Percentiles rank a stretch among this genome's conserved stretches.
These are phyloP conservation scores for Tulasnella sp. DNA, from an alignment of 768 basidiomycete genomes.

Conservation along the genomic window DNA sequence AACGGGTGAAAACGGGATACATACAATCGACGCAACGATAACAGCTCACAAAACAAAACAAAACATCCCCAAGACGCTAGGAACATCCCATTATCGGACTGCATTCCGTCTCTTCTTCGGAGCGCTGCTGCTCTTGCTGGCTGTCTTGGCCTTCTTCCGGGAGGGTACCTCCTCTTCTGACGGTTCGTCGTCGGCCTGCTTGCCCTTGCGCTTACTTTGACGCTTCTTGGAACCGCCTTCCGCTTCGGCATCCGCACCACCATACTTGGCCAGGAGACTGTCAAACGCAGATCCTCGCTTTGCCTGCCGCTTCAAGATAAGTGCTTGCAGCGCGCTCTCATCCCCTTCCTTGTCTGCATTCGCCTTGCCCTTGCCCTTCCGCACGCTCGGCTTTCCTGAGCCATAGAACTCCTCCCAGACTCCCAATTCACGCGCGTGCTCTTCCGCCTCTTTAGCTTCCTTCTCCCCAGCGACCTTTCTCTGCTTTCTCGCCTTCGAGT, in stretches of 20 bases:
- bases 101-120: background rate
- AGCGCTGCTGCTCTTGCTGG: background rate
- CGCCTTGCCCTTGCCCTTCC: conserved; percentile 44
- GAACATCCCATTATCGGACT: no score
- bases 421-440: conserved; percentile 72
- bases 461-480: conserved; percentile 63
- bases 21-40: background rate
- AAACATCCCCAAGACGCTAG: no score
- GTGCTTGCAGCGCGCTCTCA: conserved; percentile 14
- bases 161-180: background rate
- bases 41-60: background rate
- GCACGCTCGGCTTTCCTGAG: conserved; percentile 51
- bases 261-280: conserved; percentile 17
- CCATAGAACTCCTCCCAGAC: conserved; percentile 94
- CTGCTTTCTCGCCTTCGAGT: conserved; percentile 65
- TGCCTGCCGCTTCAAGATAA: conserved; percentile 14
- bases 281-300: conserved; percentile 7
- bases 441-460: conserved; percentile 74
- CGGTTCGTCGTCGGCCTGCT: background rate
- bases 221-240: conserved; percentile 12
- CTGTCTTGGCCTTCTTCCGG: conserved; percentile 6
- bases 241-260: background rate
- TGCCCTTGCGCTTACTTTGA: background rate
- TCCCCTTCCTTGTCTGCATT: conserved; percentile 25
- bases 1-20: no score